phyloP scores from a whole-genome alignment of 108 stramenopile species.

The Nitzschia inconspicua region DNA sequence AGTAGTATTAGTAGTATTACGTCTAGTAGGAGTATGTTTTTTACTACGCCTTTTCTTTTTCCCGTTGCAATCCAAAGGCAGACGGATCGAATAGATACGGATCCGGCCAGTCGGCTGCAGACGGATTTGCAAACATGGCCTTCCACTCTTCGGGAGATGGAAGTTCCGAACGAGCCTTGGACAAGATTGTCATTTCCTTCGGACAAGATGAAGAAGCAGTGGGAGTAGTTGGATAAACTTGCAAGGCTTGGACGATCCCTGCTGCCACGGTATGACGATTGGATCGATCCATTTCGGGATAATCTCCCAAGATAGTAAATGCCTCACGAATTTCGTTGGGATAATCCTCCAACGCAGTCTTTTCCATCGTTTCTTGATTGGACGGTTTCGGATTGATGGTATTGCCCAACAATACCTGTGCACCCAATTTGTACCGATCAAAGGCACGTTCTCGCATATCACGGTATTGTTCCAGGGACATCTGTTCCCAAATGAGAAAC shows the following conservation, averaged over 20 bases:
- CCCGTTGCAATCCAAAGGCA: constrained; percentile 10
- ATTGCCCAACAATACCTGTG: constrained; percentile 28
- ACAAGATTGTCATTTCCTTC: constrained; percentile 32
- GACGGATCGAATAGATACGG: constrained; percentile 19
- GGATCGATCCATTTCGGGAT: constrained; percentile 38
- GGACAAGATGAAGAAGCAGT: background rate
- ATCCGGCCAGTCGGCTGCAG: constrained; percentile 33
- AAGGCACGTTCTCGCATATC: constrained; percentile 41
- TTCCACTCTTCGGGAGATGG: constrained; percentile 36
- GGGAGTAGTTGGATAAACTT: background rate
- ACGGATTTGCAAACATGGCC: constrained; percentile 31
- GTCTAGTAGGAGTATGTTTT: too few species aligned
- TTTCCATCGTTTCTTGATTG: constrained; percentile 33
- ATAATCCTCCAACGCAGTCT: constrained; percentile 15
- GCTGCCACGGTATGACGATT: constrained; percentile 34
- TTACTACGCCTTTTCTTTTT: background rate
- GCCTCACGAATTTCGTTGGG: constrained; percentile 29
- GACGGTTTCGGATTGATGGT: constrained; percentile 25
- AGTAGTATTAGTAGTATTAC: too few species aligned
- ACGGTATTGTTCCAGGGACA: constrained; percentile 41
- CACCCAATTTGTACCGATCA: constrained; percentile 35
- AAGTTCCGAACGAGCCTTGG: constrained; percentile 19
- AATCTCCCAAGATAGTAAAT: constrained; percentile 30
- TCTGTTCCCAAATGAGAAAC: constrained; percentile 1
- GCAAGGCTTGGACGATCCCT: constrained; percentile 15